Evolutionary conservation across 2,329 filamentous ascomycete species (phyloP).

Genomic region (Chrysosporium queenslandicum): DNA sequence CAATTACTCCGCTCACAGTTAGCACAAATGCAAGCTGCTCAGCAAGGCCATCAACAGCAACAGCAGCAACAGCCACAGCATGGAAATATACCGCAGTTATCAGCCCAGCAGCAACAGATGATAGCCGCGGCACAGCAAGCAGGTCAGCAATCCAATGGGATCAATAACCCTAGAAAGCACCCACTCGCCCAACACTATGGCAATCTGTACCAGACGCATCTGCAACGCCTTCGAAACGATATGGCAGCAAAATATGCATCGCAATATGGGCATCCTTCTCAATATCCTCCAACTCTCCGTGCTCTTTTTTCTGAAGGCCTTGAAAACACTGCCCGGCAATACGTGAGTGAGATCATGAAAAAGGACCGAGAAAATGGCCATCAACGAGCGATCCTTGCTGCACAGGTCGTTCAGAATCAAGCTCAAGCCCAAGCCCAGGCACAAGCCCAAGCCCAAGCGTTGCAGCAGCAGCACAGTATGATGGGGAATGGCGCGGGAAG

Average conservation of each 20-base stretch:
- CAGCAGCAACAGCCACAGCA: conserved; percentile 21
- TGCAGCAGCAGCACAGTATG: conserved; percentile 35
- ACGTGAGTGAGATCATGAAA: conserved; percentile 31
- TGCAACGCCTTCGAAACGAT: conserved; percentile 29
- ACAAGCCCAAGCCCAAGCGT: conserved; percentile 15
- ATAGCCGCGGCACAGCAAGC: conserved; percentile 31
- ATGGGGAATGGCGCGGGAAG: conserved; percentile 33
- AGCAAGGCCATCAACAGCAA: conserved; percentile 23
- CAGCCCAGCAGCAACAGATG: conserved; percentile 29
- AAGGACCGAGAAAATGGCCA: conserved; percentile 29
- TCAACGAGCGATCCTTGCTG: conserved; percentile 22
- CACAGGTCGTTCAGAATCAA: conserved; percentile 10
- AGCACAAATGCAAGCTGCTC: conserved; percentile 29
- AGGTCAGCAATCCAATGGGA: conserved; percentile 12
- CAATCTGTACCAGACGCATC: conserved; percentile 29
- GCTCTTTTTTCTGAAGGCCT: conserved; percentile 31
- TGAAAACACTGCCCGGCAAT: conserved; percentile 31
- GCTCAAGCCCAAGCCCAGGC: conserved; percentile 15
- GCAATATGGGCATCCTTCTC: conserved; percentile 32
- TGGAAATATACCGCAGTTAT: conserved; percentile 25
- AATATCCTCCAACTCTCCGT: conserved; percentile 32
- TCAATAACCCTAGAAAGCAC: conserved; percentile 4
- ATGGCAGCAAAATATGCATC: conserved; percentile 30
- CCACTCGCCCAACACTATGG: conserved; percentile 27
- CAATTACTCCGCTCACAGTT: conserved; percentile 32